Evolutionary conservation across 768 basidiomycete species (phyloP), one percentile per base, ranked within the genome.

Genomic region (Pleurotus eryngii): DNA sequence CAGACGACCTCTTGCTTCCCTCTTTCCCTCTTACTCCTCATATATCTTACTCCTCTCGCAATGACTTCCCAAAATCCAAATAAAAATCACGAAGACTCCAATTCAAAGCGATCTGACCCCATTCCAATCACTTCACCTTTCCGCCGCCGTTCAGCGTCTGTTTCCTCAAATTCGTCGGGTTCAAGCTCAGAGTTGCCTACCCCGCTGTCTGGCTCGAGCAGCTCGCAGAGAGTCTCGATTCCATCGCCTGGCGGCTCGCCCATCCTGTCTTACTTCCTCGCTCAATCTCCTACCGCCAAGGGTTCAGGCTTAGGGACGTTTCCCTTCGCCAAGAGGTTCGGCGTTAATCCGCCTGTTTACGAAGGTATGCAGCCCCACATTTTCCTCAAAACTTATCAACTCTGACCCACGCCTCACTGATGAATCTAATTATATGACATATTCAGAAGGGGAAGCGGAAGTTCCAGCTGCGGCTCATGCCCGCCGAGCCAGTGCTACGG

Each of bases 251-350:
- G 82, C 5, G 78, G 77, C 4, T 89, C 89, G 3, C 90, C 90
- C 46, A 86, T 90, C 55, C 70, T 91, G 49, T 82, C 83, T 56
- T 85, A 87, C 67, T 86, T 88, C 70, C 68, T 90, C 42, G 74
- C 76, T 49, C 83, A 86, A 61, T 82, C 85, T 2, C 84, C 87
- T 8, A 73, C 84, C 12, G 85, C 83, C 63, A 63, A 76, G 0
- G 70, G 75, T 12, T 22, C 57, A 9, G 15, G 27, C 35, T 63
- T 64, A 45, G 68, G 76, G 3, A 82, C 84, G 6, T 85, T 86
- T 65, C 86, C 87, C 18, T 86, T 86, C 75, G 74, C 71, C 55
- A 77, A 81, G 60, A 81, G 82, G 61, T 83, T 81, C 55, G 76
- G 81, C 1, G 51, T 54, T 18, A 74, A 81, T 7, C 66, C 80